A percentile compares a stretch with the other conserved stretches of the same genome.
phyloP scores from a whole-genome alignment of 2,329 filamentous ascomycete species.

The Beauveria australis region DNA sequence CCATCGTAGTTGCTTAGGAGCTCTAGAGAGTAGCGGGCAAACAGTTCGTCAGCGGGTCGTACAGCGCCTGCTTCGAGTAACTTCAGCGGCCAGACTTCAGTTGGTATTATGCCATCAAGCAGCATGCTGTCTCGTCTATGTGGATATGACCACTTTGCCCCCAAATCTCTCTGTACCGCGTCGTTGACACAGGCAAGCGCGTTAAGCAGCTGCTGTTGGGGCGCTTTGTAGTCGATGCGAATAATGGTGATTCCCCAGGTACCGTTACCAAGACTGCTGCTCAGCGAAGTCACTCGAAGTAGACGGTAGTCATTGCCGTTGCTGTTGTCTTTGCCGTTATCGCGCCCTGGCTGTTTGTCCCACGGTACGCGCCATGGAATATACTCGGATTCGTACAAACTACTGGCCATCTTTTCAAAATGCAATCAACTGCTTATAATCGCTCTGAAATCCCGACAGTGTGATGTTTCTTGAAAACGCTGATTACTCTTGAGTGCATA shows the following conservation, averaged over 20 bases:
- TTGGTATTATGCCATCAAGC: neutral
- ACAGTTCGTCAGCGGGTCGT: neutral
- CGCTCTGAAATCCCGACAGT: too few species aligned
- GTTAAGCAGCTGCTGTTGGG: neutral
- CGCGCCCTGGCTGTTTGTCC: neutral
- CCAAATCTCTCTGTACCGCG: neutral
- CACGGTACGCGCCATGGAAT: neutral
- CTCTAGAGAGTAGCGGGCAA: neutral
- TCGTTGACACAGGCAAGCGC: neutral
- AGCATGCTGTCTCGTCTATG: neutral
- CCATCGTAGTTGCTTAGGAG: neutral
- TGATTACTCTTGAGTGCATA: neutral
- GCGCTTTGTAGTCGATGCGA: neutral
- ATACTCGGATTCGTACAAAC: neutral
- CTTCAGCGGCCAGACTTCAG: neutral
- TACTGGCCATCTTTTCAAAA: neutral
- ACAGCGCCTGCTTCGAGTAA: neutral
- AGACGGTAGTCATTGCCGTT: neutral
- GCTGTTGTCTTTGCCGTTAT: neutral
- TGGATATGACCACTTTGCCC: neutral
- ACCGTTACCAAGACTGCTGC: neutral
- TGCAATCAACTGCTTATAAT: neutral
- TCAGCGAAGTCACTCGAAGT: neutral
- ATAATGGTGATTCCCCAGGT: constrained; percentile 1
- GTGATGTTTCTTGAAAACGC: neutral